These are phyloP conservation scores for Chaetomium tenue DNA, from an alignment of 495 filamentous ascomycete genomes.

Conservation along the genomic window DNA sequence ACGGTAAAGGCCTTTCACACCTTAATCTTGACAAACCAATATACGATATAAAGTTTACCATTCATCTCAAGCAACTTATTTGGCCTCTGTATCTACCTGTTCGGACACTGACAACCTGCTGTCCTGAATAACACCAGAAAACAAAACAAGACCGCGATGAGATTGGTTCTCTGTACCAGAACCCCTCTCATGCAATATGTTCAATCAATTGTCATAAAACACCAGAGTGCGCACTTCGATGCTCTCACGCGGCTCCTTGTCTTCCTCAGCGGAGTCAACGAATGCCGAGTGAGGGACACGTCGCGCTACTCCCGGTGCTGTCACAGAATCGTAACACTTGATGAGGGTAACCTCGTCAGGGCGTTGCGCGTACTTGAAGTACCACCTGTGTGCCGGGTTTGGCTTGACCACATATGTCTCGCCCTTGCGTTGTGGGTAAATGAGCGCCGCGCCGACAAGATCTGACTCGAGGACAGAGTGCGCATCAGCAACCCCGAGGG, in stretches of 20 bases:
- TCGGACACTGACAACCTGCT: no score
- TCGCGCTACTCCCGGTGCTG: constrained; percentile 55
- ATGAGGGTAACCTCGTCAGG: constrained; percentile 63
- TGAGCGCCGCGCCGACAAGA: constrained; percentile 64
- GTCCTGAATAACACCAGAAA: no score
- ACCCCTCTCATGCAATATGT: no score
- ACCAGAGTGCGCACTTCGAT: constrained; percentile 55
- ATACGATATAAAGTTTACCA: no score
- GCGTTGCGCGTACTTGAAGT: constrained; percentile 70
- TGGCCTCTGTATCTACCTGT: no score
- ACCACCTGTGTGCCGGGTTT: constrained; percentile 62
- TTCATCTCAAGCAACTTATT: no score
- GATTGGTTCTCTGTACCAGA: no score
- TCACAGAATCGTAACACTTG: constrained; percentile 70
- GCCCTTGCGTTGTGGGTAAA: constrained; percentile 70
- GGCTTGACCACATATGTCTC: constrained; percentile 69
- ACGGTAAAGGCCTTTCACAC: no score
- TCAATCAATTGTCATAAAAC: constrained; percentile 25
- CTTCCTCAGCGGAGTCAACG: constrained; percentile 51
- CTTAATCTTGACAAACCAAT: no score
- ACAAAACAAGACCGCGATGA: no score
- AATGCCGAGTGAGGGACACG: constrained; percentile 67
- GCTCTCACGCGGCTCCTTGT: constrained; percentile 54
- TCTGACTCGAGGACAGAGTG: constrained; percentile 61
- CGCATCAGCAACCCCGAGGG: constrained; percentile 62